phyloP scores from a whole-genome alignment of 805 yeast genomes.

The Schwanniomyces pseudopolymorphus region DNA sequence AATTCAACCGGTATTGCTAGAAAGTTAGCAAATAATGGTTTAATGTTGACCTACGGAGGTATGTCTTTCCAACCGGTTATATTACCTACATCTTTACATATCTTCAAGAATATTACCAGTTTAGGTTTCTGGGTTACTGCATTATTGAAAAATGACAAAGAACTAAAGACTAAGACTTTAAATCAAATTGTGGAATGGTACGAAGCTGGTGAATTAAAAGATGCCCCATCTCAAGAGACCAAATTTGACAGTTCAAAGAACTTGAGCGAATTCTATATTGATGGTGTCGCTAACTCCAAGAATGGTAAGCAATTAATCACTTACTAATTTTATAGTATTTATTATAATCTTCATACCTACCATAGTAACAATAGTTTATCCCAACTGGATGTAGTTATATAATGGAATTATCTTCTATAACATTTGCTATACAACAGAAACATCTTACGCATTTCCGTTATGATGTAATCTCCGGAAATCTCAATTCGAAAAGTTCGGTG shows the following conservation, averaged over 20 bases:
- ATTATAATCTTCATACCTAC: too few relatives aligned
- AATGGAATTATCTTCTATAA: too few relatives aligned
- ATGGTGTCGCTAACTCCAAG: constrained; percentile 33
- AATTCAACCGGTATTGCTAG: constrained; percentile 80
- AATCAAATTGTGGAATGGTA: constrained; percentile 41
- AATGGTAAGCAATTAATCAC: constrained; percentile 40
- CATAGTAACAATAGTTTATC: too few relatives aligned
- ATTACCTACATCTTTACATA: constrained; percentile 85
- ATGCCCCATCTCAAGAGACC: constrained; percentile 35
- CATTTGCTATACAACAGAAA: too few relatives aligned
- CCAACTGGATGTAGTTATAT: too few relatives aligned
- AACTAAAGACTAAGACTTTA: constrained; percentile 37
- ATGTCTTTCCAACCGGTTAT: constrained; percentile 95
- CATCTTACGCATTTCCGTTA: too few relatives aligned
- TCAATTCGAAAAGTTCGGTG: neutral
- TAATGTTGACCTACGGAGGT: constrained; percentile 91
- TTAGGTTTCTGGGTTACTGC: constrained; percentile 92
- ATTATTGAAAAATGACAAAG: constrained; percentile 33
- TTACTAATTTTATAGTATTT: constrained; percentile 6
- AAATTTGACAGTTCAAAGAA: constrained; percentile 17
- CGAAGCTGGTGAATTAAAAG: constrained; percentile 36
- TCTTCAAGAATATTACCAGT: constrained; percentile 83
- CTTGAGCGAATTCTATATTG: constrained; percentile 28
- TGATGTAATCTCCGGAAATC: too few relatives aligned
- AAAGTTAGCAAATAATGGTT: constrained; percentile 71